These are phyloP conservation scores for Bipolaris bicolor DNA, from an alignment of 2,329 filamentous ascomycete genomes.

Conservation along the genomic window DNA sequence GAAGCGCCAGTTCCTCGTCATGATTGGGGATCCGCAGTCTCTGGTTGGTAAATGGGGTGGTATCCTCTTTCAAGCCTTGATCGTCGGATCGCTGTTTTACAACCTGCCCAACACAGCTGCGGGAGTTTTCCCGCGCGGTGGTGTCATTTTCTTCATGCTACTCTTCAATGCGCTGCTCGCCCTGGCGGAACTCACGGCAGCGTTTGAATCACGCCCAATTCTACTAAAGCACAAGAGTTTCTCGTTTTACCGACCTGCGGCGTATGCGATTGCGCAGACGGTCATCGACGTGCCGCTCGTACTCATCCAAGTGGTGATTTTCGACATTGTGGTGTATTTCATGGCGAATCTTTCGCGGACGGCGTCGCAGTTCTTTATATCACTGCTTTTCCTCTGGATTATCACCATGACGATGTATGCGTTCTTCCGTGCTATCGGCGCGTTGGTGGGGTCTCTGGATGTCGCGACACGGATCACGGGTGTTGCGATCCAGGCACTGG, in stretches of 20 bases:
- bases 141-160: constrained; percentile 65
- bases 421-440: constrained; percentile 49
- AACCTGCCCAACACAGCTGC: constrained; percentile 59
- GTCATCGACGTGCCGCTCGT: constrained; percentile 64
- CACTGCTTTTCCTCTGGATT: constrained; percentile 67
- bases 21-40: constrained; percentile 60
- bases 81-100: constrained; percentile 58
- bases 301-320: constrained; percentile 63
- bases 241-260: constrained; percentile 69
- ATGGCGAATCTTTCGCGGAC: constrained; percentile 64
- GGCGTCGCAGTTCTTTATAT: constrained; percentile 68
- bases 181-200: constrained; percentile 64
- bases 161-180: constrained; percentile 69
- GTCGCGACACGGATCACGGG: constrained; percentile 50
- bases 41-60: constrained; percentile 55
- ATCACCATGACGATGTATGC: constrained; percentile 54
- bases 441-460: constrained; percentile 45
- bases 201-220: constrained; percentile 68
- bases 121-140: constrained; percentile 65
- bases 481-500: constrained; percentile 49
- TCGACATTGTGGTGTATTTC: constrained; percentile 67
- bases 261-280: constrained; percentile 64
- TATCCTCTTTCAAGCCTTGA: constrained; percentile 49
- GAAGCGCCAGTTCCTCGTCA: constrained; percentile 55
- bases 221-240: constrained; percentile 74